phyloP scores from a whole-genome alignment of 345 rosid genomes.

The Kandelia obovata region DNA sequence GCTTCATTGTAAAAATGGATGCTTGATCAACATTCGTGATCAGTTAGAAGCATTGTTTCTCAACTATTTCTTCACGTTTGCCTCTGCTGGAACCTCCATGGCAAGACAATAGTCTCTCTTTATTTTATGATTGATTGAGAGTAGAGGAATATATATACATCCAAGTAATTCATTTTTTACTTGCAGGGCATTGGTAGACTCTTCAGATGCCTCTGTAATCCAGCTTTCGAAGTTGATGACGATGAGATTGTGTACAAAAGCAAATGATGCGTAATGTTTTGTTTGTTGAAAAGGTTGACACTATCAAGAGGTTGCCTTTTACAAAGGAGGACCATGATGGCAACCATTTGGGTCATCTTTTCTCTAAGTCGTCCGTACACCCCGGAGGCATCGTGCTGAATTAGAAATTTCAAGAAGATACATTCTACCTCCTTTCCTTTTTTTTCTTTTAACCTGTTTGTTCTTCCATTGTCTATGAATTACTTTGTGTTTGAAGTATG shows the following conservation, averaged over 20 bases:
- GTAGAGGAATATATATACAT: too few species aligned
- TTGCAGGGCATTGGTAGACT: slow-evolving; percentile 89
- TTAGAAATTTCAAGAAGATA: background rate
- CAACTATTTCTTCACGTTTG: too few species aligned
- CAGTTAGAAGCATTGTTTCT: too few species aligned
- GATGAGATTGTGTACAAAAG: slow-evolving; percentile 82
- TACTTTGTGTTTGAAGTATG: too few species aligned
- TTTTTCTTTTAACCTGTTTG: too few species aligned
- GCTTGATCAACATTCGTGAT: too few species aligned
- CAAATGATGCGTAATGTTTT: slow-evolving; percentile 39
- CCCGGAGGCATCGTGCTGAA: background rate
- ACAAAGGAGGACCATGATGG: too few species aligned
- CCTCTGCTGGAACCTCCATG: too few species aligned
- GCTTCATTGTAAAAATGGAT: background rate
- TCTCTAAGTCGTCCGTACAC: background rate
- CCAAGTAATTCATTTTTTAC: background rate
- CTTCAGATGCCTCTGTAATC: slow-evolving; percentile 94
- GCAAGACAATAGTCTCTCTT: too few species aligned
- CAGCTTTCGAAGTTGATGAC: slow-evolving; percentile 92
- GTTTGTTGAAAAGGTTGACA: background rate
- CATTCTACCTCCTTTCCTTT: too few species aligned
- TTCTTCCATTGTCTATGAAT: too few species aligned
- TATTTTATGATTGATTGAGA: too few species aligned
- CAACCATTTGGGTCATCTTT: background rate
- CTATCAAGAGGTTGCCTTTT: background rate